phyloP scores from a whole-genome alignment of 2,329 filamentous ascomycete species.

The Akanthomyces muscarius region DNA sequence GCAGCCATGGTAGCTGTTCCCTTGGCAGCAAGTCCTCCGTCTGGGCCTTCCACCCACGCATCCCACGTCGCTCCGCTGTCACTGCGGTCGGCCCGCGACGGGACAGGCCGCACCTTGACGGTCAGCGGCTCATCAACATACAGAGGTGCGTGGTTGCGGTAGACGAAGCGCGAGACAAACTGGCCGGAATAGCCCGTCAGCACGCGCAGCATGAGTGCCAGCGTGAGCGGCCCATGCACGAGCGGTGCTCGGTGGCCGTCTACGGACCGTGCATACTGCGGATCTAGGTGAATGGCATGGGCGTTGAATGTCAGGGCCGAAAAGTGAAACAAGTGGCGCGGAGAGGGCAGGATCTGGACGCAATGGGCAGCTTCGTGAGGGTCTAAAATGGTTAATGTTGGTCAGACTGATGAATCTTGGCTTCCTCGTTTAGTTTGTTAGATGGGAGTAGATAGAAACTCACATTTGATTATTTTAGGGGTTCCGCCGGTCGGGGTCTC shows the following conservation, averaged over 20 bases:
- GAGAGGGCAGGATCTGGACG: conserved; percentile 60
- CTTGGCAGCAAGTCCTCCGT: conserved; percentile 61
- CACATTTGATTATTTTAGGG: conserved; percentile 6
- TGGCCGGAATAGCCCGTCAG: conserved; percentile 36
- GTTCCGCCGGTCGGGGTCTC: background rate
- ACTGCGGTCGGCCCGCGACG: conserved; percentile 26
- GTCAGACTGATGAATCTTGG: background rate
- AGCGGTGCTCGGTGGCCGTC: conserved; percentile 75
- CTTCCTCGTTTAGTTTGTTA: background rate
- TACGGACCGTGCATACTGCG: conserved; percentile 59
- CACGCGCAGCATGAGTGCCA: conserved; percentile 71
- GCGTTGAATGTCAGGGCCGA: conserved; percentile 90
- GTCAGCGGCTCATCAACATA: conserved; percentile 68
- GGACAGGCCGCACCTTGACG: conserved; percentile 57
- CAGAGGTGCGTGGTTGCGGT: conserved; percentile 77
- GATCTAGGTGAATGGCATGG: conserved; percentile 84
- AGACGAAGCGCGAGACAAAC: conserved; percentile 58
- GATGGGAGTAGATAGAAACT: background rate
- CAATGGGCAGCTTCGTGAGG: conserved; percentile 34
- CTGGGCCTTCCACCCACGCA: conserved; percentile 60
- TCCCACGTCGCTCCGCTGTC: conserved; percentile 44
- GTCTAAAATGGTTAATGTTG: conserved; percentile 24
- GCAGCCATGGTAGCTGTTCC: conserved; percentile 39
- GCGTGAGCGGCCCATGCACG: conserved; percentile 80
- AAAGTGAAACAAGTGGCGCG: conserved; percentile 79